phyloP scores from a whole-genome alignment of 129 eudicot genomes.

The Tagetes erecta region DNA sequence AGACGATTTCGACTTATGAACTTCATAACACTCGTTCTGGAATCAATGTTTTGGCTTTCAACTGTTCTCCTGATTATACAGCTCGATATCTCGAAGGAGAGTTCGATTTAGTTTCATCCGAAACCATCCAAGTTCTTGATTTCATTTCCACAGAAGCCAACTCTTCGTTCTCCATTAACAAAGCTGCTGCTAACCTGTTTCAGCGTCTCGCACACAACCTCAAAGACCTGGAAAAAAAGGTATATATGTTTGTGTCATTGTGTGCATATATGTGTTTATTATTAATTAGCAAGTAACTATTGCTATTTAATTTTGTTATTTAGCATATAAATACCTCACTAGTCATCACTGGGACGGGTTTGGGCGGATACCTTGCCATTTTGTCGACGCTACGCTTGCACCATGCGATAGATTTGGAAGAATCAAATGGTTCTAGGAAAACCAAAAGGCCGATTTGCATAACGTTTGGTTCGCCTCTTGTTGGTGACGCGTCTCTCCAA shows the following conservation, averaged over 20 bases:
- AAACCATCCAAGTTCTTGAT: slow-evolving; percentile 13
- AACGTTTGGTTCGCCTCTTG: slow-evolving; percentile 60
- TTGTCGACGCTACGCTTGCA: slow-evolving; percentile 50
- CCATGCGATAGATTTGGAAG: slow-evolving; percentile 24
- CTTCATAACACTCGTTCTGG: slow-evolving; percentile 16
- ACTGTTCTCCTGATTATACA: neutral
- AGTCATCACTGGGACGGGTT: slow-evolving; percentile 44
- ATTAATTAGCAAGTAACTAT: neutral
- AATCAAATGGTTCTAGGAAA: slow-evolving; percentile 10
- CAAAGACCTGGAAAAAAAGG: slow-evolving; percentile 16
- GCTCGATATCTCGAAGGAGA: slow-evolving; percentile 12
- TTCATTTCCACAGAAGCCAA: slow-evolving; percentile 37
- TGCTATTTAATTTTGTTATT: neutral
- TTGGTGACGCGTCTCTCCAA: slow-evolving; percentile 44
- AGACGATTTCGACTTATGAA: neutral
- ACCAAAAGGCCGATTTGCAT: slow-evolving; percentile 47
- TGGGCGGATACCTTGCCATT: slow-evolving; percentile 50
- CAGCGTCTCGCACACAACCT: neutral
- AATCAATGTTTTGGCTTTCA: slow-evolving; percentile 21
- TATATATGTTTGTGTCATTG: neutral
- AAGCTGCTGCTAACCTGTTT: slow-evolving; percentile 30
- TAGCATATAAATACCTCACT: slow-evolving; percentile 30
- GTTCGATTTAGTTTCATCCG: slow-evolving; percentile 24
- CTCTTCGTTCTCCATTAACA: slow-evolving; percentile 32
- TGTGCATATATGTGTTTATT: too few relatives aligned